These are phyloP conservation scores for Penicillium cataractarum DNA, from an alignment of 495 filamentous ascomycete species.

Conservation along the genomic window DNA sequence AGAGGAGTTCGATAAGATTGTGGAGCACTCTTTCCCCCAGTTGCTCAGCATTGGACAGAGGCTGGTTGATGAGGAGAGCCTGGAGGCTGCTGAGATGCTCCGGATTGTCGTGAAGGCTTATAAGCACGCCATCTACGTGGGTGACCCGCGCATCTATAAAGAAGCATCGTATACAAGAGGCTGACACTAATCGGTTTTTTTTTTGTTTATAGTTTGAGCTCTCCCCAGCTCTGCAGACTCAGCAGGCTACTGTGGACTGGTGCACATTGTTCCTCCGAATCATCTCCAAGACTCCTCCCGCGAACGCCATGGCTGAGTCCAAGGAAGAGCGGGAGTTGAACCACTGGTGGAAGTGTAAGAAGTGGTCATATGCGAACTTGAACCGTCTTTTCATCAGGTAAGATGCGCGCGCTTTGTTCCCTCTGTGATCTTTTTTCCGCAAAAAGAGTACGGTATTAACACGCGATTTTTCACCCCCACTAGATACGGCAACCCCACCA, in stretches of 20 bases:
- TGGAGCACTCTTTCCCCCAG: conserved; percentile 88
- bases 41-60: conserved; percentile 83
- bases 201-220: conserved; percentile 79
- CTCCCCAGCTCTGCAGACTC: conserved; percentile 71
- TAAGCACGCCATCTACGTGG: conserved; percentile 95
- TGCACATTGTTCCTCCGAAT: conserved; percentile 90
- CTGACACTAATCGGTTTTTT: conserved; percentile 18
- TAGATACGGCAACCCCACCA: conserved; percentile 87
- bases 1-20: conserved; percentile 90
- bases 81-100: conserved; percentile 96
- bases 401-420: conserved; percentile 24
- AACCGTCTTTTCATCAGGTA: conserved; percentile 94
- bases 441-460: conserved; percentile 11
- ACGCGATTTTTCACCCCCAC: conserved; percentile 8
- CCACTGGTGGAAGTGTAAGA: conserved; percentile 99
- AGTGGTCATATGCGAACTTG: conserved; percentile 97
- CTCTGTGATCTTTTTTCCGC: not conserved
- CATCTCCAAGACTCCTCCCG: conserved; percentile 81
- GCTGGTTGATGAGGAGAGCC: conserved; percentile 83
- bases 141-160: conserved; percentile 37
- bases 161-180: not conserved
- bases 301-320: conserved; percentile 77
- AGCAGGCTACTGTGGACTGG: conserved; percentile 88
- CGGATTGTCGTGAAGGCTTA: conserved; percentile 92
- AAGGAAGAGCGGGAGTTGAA: conserved; percentile 85